Base-by-base conservation (phyloP, 768 basidiomycete genomes). In the Mrakia gelida region DNA sequence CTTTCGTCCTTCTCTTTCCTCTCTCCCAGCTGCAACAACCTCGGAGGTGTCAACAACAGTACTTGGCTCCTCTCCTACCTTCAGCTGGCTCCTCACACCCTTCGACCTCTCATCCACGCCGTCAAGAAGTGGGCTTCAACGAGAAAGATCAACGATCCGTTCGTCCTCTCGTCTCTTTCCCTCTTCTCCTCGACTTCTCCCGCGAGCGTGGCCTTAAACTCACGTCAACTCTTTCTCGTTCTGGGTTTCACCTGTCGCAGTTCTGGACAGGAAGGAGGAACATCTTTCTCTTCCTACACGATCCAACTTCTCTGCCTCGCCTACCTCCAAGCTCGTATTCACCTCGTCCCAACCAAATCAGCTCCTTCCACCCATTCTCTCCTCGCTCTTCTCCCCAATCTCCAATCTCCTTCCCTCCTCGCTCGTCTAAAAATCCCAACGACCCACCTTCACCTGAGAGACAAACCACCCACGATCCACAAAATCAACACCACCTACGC, bases 41-140 rank as follows among this genome's bases (percentile, higher is more conserved):
- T 61, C 28, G 76, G 76, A 23, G 76, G 76, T 16, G 38, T 49
- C 28, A 61, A 77, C 68, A 77, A 77, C 71, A 77, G 68, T 56
- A 28, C 38, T n/a, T 59, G 70, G 38, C 54, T 77, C 10, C 67
- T 71, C 28, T 77, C 76, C 10, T 77, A 77, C 61, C 59, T 68
- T 38, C 68, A 71, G 16, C 34, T 77, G 3, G 28, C 71, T 1
- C 76, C 76, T 9, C 71, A 77, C 43, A 70, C 76, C 2, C 76
- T 77, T 32, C 76, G 76, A 16, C 76, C 76, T 54, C 68, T 77
- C 11, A 54, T 77, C 43, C 67, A 77, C 59, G 70, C 71, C 59
- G 76, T 77, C 71, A 77, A 77, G 76, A 38, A 59, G 30, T 77
- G 76, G 76, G 76, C 67, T 30, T 71, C 56, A 21, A 54, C 71